Percentiles rank a stretch among this genome's conserved stretches.
Conservation (phyloP, 192 early-diverging fungal genomes). For the Backusella psychrophila region DNA sequence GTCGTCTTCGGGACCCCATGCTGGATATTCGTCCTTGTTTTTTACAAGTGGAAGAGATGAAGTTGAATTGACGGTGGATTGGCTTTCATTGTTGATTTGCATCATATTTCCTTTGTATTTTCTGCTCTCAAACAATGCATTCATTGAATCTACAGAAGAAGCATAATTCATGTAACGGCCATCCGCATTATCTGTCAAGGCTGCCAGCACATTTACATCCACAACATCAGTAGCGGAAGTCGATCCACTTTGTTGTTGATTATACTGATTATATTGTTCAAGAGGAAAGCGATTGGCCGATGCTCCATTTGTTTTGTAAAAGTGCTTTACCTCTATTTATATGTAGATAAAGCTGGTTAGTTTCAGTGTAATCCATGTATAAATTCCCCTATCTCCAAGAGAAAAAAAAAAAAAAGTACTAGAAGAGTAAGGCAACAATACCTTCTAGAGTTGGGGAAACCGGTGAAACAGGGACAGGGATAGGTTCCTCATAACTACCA, state of each 20-base stretch:
- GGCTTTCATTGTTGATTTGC: neutral
- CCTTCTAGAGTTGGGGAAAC: neutral
- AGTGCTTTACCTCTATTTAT: neutral
- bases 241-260: neutral
- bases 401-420: neutral
- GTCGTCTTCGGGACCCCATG: slow-evolving; percentile 46
- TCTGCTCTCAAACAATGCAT: slow-evolving; percentile 67
- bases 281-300: neutral
- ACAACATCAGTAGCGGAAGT: neutral
- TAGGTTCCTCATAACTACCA: neutral
- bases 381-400: neutral
- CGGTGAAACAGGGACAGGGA: neutral
- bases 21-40: slow-evolving; percentile 37
- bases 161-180: slow-evolving; percentile 69
- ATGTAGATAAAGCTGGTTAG: neutral
- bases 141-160: slow-evolving; percentile 66
- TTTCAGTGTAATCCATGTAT: neutral
- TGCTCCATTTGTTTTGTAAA: neutral
- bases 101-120: slow-evolving; percentile 30
- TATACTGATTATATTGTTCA: neutral
- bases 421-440: neutral
- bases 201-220: slow-evolving; percentile 16
- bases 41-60: neutral
- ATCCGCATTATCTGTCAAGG: slow-evolving; percentile 51
- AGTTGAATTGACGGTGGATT: neutral